A percentile compares a stretch with the other conserved stretches of the same genome.
Evolutionary conservation across 116 monocot species (phyloP).

Genomic region (Papilionanthe hybrid): DNA sequence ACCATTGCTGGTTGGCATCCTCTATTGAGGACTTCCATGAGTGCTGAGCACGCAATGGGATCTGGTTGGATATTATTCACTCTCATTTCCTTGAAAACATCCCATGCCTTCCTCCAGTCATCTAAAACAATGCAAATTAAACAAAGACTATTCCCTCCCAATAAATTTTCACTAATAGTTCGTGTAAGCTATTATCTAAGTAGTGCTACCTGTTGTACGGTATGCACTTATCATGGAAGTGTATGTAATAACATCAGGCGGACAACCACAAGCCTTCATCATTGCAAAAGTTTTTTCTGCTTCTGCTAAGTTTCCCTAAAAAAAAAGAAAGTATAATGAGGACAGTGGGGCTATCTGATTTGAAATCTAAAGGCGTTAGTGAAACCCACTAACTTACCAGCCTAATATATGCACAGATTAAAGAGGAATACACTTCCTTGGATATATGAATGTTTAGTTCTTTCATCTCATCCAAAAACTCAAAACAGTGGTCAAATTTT

Average conservation of each 20-base stretch:
- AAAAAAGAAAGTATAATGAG: constrained; percentile 13
- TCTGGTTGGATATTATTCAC: constrained; percentile 58
- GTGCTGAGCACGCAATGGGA: constrained; percentile 70
- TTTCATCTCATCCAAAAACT: constrained; percentile 74
- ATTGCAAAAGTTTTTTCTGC: constrained; percentile 66
- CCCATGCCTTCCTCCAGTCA: constrained; percentile 72
- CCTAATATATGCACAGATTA: constrained; percentile 73
- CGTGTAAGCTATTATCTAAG: background rate
- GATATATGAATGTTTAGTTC: constrained; percentile 59
- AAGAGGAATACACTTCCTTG: constrained; percentile 85
- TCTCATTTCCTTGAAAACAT: constrained; percentile 82
- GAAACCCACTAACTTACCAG: constrained; percentile 47
- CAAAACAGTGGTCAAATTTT: constrained; percentile 55
- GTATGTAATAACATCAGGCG: constrained; percentile 75
- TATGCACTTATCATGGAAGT: constrained; percentile 88
- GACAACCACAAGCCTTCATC: constrained; percentile 60
- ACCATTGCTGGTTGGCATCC: constrained; percentile 61
- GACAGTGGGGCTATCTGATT: background rate
- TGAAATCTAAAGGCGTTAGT: background rate
- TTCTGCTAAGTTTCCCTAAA: constrained; percentile 62
- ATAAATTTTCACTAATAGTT: background rate
- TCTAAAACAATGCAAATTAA: constrained; percentile 30
- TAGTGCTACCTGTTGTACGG: constrained; percentile 47
- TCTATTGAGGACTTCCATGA: constrained; percentile 77
- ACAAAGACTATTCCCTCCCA: background rate